Percentiles rank a stretch among this genome's conserved stretches.
These are phyloP conservation scores for Tulasnella sp. DNA, from an alignment of 768 basidiomycete genomes.

Conservation along the genomic window DNA sequence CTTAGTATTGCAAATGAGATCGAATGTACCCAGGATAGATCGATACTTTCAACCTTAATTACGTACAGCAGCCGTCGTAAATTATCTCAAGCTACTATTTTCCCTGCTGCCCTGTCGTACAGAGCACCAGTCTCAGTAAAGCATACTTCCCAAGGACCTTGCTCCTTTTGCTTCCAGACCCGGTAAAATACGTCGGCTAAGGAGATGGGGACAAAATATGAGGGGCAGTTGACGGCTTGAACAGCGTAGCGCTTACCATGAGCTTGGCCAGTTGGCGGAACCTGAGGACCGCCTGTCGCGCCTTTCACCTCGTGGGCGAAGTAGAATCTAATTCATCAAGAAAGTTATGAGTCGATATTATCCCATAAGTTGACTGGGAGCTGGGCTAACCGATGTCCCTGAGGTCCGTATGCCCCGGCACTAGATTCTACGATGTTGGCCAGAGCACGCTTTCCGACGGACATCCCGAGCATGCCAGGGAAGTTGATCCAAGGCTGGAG, in stretches of 20 bases:
- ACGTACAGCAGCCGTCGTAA: background rate
- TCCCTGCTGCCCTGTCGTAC: background rate
- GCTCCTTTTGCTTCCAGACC: background rate
- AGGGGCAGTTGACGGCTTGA: background rate
- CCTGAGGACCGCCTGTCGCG: background rate
- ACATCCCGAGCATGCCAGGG: background rate
- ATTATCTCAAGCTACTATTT: background rate
- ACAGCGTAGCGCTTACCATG: background rate
- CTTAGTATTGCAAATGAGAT: too few species aligned
- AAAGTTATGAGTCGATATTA: too few species aligned
- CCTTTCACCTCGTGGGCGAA: slow-evolving; percentile 15
- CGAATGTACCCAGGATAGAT: background rate
- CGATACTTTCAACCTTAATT: background rate
- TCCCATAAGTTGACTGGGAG: background rate
- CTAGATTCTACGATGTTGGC: slow-evolving; percentile 17
- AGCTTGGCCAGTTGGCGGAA: background rate
- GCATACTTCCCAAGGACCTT: slow-evolving; percentile 22
- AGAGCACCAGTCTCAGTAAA: slow-evolving; percentile 4
- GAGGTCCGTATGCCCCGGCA: slow-evolving; percentile 17
- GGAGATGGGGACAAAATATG: background rate
- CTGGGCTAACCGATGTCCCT: slow-evolving; percentile 4
- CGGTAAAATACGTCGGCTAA: slow-evolving; percentile 14
- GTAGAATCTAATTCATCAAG: slow-evolving; percentile 5
- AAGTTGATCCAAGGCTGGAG: background rate
- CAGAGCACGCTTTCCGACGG: slow-evolving; percentile 1